Conservation (phyloP, 2,329 filamentous ascomycete genomes). For the Claviceps arundinis region DNA sequence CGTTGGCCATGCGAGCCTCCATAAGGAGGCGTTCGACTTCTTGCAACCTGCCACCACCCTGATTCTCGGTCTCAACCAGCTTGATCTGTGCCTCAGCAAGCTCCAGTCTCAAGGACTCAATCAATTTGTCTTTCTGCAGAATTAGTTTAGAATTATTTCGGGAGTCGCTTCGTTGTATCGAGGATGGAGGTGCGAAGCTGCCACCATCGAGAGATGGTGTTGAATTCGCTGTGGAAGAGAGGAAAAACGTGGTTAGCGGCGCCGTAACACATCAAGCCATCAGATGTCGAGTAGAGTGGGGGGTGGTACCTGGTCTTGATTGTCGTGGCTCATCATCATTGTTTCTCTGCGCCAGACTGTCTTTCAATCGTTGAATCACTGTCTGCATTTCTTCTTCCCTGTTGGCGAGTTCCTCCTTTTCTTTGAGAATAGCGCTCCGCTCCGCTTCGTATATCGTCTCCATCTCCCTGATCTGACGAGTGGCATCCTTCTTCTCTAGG, state of each 20-base stretch:
- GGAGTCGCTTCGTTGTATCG: slow-evolving; percentile 76
- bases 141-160: slow-evolving; percentile 81
- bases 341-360: slow-evolving; percentile 68
- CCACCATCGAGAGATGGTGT: slow-evolving; percentile 59
- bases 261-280: neutral
- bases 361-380: slow-evolving; percentile 84
- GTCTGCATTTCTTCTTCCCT: slow-evolving; percentile 83
- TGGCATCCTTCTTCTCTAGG: slow-evolving; percentile 74
- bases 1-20: slow-evolving; percentile 91
- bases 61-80: slow-evolving; percentile 84
- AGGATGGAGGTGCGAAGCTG: slow-evolving; percentile 77
- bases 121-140: slow-evolving; percentile 90
- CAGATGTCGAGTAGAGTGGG: neutral
- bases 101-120: slow-evolving; percentile 82
- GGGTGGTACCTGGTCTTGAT: slow-evolving; percentile 41
- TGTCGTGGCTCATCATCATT: slow-evolving; percentile 43
- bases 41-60: slow-evolving; percentile 73
- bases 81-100: slow-evolving; percentile 93
- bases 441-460: slow-evolving; percentile 89
- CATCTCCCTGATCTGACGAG: slow-evolving; percentile 77
- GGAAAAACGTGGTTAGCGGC: slow-evolving; percentile 9
- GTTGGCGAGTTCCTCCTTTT: slow-evolving; percentile 77
- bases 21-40: slow-evolving; percentile 85
- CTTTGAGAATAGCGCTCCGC: slow-evolving; percentile 71
- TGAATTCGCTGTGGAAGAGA: slow-evolving; percentile 29